phyloP scores from a whole-genome alignment of 441 rosid genomes.

The Populus trichocarpa region DNA sequence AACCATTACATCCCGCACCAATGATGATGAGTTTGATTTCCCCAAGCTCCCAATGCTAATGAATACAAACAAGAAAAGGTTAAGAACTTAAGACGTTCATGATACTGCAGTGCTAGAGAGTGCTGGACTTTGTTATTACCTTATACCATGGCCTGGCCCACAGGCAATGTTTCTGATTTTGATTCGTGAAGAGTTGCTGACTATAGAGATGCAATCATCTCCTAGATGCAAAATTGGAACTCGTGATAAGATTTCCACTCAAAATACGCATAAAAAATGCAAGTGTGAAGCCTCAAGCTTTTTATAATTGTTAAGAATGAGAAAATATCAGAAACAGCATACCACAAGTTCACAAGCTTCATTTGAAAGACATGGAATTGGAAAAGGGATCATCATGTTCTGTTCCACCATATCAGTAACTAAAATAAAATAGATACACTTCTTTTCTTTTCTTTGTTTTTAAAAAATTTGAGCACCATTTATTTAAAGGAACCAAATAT shows the following conservation, averaged over 20 bases:
- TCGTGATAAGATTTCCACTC: slow-evolving; percentile 5
- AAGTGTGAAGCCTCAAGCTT: not conserved
- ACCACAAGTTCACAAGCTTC: not conserved
- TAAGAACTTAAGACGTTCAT: not conserved
- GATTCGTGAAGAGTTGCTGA: slow-evolving; percentile 68
- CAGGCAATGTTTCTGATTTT: slow-evolving; percentile 55
- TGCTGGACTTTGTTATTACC: slow-evolving; percentile 37
- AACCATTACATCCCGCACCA: slow-evolving; percentile 53
- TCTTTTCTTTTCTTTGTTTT: no score
- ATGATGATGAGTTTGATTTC: slow-evolving; percentile 53
- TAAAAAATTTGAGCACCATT: not conserved
- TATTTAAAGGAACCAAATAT: not conserved
- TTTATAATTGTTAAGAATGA: not conserved
- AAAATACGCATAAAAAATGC: not conserved
- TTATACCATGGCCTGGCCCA: slow-evolving; percentile 98
- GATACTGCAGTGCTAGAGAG: not conserved
- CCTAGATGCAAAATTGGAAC: slow-evolving; percentile 47
- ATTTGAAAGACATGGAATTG: not conserved
- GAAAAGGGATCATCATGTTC: not conserved
- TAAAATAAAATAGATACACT: not conserved
- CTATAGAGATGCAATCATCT: slow-evolving; percentile 93
- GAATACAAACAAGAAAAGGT: not conserved
- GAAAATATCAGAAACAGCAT: not conserved
- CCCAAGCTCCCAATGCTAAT: slow-evolving; percentile 93
- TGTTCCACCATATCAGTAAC: not conserved